Evolutionary conservation across 257 asterid genomes (phyloP), one percentile per base, ranked within the genome.

Genomic region (Nicotiana noctiflora): DNA sequence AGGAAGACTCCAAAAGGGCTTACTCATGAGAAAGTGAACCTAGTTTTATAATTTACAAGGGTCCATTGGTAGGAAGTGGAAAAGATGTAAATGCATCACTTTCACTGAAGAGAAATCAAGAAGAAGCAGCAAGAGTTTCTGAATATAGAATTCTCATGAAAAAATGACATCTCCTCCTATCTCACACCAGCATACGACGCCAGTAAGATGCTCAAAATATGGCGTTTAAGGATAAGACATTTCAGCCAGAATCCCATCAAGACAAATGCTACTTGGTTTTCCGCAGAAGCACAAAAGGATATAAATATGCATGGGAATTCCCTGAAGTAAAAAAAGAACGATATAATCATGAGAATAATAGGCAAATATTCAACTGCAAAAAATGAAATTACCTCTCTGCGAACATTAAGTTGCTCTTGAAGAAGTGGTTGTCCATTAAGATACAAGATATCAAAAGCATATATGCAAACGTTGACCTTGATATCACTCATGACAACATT

Each of bases 381-480:
- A 18, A 75, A 83, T 23, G 51, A 79, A 31, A 59, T 79, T 91
- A 94, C 99, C 97, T 94, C 94, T 84, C 99, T 90, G 68, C 98
- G 98, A 82, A 88, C 87, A 75, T 86, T 81, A 31, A 96, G 97
- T 82, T 94, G 98, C 81, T 92, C 98, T 76, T 91, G 95, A 62
- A 96, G 88, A 88, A 94, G 98, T 83, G 88, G 85, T 85, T 90
- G 91, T 63, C 99, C 98, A 80, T 96, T 87, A 13, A 96, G 87
- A 86, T 91, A 92, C 86, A 96, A 91, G 70, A 94, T 89, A 82
- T 96, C 99, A 81, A 96, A 96, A 53, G 99, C 97, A 88, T n/a
- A 96, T 84, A 94, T 91, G 91, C 97, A 94, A 75, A 96, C 99
- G 3, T 87, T 82, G 84, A 96, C 97, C 89, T 92, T 93, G 82